Evolutionary conservation across 352 stramenopile genomes (phyloP), one percentile per base, ranked within the genome.

Genomic region (Aphanomyces euteiches): DNA sequence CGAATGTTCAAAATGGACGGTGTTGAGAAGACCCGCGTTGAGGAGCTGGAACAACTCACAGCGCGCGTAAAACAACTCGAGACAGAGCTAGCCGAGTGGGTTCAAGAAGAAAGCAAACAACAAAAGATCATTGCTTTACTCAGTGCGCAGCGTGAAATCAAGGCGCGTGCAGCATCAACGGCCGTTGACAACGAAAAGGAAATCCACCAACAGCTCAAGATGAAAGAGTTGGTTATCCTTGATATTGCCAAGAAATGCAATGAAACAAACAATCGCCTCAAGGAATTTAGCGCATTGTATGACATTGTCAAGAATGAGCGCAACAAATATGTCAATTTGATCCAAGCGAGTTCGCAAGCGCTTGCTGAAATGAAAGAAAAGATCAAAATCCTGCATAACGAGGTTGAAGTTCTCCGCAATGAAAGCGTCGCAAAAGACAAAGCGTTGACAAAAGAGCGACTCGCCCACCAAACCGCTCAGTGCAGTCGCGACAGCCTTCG

Each of bases 281-380:
- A 96, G 36, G 88, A 98, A 74, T 98, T 98, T 70, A 96, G 85
- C 3, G 89, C 90, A 6, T 75, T 98, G 0, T 98, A 98, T 75
- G 93, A 98, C 54, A 87, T 98, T 12, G 90, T 98, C 59, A 98
- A 98, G 77, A 97, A 96, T 73, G 94, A 98, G 72, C 87, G 93
- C 41, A 98, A 98, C 77, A 98, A 98, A 73, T 98, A 98, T 72
- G 93, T 98, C 36, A 98, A 97, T 69, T 71, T 97, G 38, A 98
- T 98, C 67, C 92, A 98, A 73, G 80, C 88, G 28, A 87, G 81
- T 7, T 86, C 89, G 3, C 93, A 98, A 73, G 92, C 92, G 28
- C 82, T 98, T 1, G 92, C 91, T 5, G 93, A 98, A 77, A 98
- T 98, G 93, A 96, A 96, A 56, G 94, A 98, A 72, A 98, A 98